Evolutionary conservation across 768 basidiomycete species (phyloP), one percentile per base, ranked within the genome.

Genomic region (Rhodotorula taiwanensis): DNA sequence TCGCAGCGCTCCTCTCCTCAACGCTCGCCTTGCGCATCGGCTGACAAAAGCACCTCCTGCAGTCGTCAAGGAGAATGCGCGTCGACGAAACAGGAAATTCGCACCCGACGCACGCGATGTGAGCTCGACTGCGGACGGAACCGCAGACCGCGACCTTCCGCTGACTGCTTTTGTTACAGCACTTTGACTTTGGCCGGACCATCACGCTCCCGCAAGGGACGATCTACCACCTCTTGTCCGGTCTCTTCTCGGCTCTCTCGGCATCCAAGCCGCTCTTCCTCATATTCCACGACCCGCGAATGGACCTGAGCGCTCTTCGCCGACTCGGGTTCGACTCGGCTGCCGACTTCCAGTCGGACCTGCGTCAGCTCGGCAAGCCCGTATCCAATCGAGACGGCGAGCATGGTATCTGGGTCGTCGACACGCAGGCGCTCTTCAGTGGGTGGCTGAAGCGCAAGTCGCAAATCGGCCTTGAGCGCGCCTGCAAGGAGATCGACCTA

Each of bases 241-340:
- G 61, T 2, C 54, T 63, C 49, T 28, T 68, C 49, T 31, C 48
- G 13, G 52, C 61, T 21, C 55, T 63, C 28, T 64, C 62, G 30
- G 9, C 62, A 14, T 16, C 39, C 7, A 41, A 60, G 16, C 62
- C 58, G 20, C 33, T 64, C 27, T 68, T 54, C 52, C 54, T 68
- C 55, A 39, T 64, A 58, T 68, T 68, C 55, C 67, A 68, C 61
- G 67, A 63, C 48, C 55, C 67, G n/a, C 45, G 56, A 27, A 34
- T 21, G 18, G 67, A 68, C 51, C 34, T 68, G 15, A 10, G 33
- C 9, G 41, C 58, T 0, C 59, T 68, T 23, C 6, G 27, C 8
- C 44, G 33, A 15, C 58, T 68, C 42, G 67, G 62, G 3, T 60
- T 68, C 43, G 54, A 58, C 52, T 2, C 49, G 7, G 0, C 10